Base-by-base conservation (phyloP, 225 moss, liverwort and hornwort genomes). In the Ulota crispa region DNA sequence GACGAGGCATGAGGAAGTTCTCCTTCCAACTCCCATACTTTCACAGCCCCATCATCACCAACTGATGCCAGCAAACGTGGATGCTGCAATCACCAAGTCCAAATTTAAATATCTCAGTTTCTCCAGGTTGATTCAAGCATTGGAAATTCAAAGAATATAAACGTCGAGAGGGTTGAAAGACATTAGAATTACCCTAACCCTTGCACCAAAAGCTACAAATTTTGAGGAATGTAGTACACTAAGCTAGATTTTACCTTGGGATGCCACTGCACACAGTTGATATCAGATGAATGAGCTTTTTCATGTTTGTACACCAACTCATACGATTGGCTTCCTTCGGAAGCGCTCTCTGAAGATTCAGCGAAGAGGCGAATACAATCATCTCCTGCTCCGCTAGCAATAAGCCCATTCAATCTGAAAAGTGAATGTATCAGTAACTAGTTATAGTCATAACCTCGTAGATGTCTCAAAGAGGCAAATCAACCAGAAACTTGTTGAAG, bases 211-310 rank as follows among this genome's bases (percentile, higher is more conserved):
- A 11, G 3, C 23, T 39, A 18, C 37, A 42, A 30, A 52, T n/a
- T 70, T 62, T 12, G 16, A 70, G 37, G 9, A 59, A 28, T 47
- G 79, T 57, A 50, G 19, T 36, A 16, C 21, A 55, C 2, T 43
- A 50, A 1, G 19, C 10, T n/a, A 64, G 20, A 18, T 23, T 23
- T 72, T 87, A 97, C 97, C 88, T 86, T 90, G 24, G 99, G 99
- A 72, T 99, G 99, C 99, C 99, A 99, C 76, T 88, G 89, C 69
- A 99, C 94, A 78, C 89, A 92, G 79, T 99, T 99, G 81, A 99
- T 87, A 87, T 99, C 99, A 74, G 94, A 88, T 37, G 84, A 60
- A 85, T 99, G 99, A 57, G 99, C 93, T 65, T 96, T 92, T 85
- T 89, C 91, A 76, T 84, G 82, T 75, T 96, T 99, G 50, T 78